Evolutionary conservation across 2,329 filamentous ascomycete genomes (phyloP).

Genomic region (Ophiostoma angusticollis): DNA sequence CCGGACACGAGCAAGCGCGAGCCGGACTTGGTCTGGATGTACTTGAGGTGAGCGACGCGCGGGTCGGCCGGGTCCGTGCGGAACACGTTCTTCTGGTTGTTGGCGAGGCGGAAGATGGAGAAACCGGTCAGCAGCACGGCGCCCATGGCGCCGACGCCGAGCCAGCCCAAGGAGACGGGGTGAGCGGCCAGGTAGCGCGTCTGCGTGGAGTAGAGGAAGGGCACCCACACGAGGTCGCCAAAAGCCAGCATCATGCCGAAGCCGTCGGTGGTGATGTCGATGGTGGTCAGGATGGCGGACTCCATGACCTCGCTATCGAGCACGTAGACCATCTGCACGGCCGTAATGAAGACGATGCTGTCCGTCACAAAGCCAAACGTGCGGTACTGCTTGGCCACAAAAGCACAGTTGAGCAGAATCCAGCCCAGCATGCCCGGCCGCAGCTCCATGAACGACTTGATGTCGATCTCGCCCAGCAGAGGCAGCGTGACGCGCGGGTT

Average conservation of each 20-base stretch:
- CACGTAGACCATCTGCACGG: conserved; percentile 70
- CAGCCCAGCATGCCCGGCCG: conserved; percentile 86
- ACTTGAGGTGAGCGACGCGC: conserved; percentile 64
- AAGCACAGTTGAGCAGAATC: conserved; percentile 74
- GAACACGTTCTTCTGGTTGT: conserved; percentile 92
- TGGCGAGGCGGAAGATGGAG: conserved; percentile 84
- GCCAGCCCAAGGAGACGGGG: conserved; percentile 62
- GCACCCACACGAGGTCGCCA: conserved; percentile 85
- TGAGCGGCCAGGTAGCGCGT: conserved; percentile 73
- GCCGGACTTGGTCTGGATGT: conserved; percentile 72
- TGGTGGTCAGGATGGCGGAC: conserved; percentile 77
- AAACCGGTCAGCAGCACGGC: conserved; percentile 62
- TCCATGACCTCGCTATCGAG: conserved; percentile 82
- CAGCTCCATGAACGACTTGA: conserved; percentile 82
- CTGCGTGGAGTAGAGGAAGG: conserved; percentile 77
- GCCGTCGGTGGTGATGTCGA: conserved; percentile 85
- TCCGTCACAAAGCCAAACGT: conserved; percentile 74
- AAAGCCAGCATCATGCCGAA: conserved; percentile 94
- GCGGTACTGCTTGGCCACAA: conserved; percentile 77
- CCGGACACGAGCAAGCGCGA: conserved; percentile 71
- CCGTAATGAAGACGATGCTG: conserved; percentile 67
- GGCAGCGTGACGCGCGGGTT: conserved; percentile 76
- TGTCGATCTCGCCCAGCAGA: conserved; percentile 71
- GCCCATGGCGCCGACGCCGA: conserved; percentile 51
- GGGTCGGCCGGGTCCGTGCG: conserved; percentile 76